These are phyloP conservation scores for Talaromyces sp. DNA, from an alignment of 2,329 filamentous ascomycete genomes.

Conservation along the genomic window DNA sequence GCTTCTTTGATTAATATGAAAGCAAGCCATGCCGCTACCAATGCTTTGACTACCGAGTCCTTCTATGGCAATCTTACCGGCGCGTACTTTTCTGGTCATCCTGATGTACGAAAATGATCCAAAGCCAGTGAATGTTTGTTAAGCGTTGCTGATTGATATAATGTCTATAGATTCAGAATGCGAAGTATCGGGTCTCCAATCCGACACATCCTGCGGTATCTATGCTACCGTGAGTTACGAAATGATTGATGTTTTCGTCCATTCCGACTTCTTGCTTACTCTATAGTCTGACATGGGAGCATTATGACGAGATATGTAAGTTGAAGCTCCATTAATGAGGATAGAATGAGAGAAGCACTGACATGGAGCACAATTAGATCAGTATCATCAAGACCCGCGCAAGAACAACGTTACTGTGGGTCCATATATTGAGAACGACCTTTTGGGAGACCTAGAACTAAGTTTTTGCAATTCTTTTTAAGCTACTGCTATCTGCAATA, in stretches of 20 bases:
- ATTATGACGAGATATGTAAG: background rate
- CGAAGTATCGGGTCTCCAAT: background rate
- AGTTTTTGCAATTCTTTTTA: background rate
- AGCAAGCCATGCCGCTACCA: background rate
- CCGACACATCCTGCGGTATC: background rate
- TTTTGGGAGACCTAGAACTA: background rate
- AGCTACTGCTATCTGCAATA: background rate
- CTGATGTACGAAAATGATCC: background rate
- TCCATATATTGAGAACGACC: background rate
- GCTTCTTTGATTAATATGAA: background rate
- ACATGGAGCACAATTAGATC: background rate
- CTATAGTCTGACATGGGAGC: background rate
- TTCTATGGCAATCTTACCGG: background rate
- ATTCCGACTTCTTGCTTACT: background rate
- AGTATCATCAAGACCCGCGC: background rate
- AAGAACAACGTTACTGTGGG: background rate
- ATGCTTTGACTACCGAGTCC: background rate
- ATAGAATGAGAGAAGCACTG: background rate
- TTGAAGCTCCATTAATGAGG: background rate
- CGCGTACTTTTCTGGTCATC: background rate
- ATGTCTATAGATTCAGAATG: background rate
- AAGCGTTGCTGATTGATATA: background rate
- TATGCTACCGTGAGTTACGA: background rate
- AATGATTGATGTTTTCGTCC: background rate
- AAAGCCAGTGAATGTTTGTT: background rate